Conservation (phyloP, 768 basidiomycete genomes). For the Pleurotus eryngii region DNA sequence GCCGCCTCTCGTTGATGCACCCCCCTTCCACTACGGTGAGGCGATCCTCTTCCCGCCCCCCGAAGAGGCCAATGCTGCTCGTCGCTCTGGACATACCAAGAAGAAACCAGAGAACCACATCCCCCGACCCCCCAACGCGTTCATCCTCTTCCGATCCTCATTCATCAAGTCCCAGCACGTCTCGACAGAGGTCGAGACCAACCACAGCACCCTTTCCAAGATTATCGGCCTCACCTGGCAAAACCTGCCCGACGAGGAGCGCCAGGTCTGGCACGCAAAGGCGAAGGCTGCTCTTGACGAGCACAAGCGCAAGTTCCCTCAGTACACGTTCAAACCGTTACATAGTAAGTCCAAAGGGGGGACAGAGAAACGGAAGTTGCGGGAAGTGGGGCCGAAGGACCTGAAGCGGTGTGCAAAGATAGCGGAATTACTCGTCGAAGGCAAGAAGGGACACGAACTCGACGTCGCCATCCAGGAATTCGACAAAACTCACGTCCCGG, state of each 20-base stretch:
- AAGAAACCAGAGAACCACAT: conserved; percentile 76
- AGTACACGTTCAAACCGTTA: conserved; percentile 70
- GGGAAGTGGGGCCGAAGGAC: conserved; percentile 64
- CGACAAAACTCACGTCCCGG: conserved; percentile 51
- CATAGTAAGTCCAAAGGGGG: conserved; percentile 43
- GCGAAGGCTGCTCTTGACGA: conserved; percentile 71
- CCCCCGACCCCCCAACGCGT: conserved; percentile 82
- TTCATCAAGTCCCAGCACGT: conserved; percentile 81
- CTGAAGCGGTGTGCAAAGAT: conserved; percentile 63
- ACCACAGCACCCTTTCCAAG: conserved; percentile 80
- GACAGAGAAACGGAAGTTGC: conserved; percentile 50
- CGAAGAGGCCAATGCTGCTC: conserved; percentile 28
- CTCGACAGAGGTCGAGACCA: conserved; percentile 74
- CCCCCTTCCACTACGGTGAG: conserved; percentile 25
- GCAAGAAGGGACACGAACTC: conserved; percentile 52
- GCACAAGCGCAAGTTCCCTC: conserved; percentile 71
- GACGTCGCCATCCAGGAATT: conserved; percentile 53
- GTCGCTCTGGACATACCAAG: conserved; percentile 55
- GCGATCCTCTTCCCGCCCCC: conserved; percentile 59
- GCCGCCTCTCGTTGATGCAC: conserved; percentile 31
- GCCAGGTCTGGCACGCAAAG: conserved; percentile 73
- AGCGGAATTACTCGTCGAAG: conserved; percentile 56
- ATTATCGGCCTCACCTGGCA: conserved; percentile 85
- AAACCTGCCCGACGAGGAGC: conserved; percentile 70
- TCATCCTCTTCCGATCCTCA: conserved; percentile 82